Base-by-base conservation (phyloP, 2,329 filamentous ascomycete species). In the Diaporthe velutina region DNA sequence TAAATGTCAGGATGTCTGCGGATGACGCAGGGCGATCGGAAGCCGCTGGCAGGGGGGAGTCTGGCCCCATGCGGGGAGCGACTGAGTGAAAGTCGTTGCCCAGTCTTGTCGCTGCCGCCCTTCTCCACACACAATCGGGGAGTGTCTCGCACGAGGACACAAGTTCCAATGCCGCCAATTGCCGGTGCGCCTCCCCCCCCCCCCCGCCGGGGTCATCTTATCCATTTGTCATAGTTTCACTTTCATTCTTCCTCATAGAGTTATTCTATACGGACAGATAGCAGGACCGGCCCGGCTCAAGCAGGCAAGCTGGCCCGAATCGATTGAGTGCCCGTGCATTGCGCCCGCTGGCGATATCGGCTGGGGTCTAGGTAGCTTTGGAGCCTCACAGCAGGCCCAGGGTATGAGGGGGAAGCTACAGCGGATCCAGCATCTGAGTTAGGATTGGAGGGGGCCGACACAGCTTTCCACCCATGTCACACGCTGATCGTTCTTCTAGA, bases 111-210 rank as follows among this genome's bases (percentile, higher is more conserved):
- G 57, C n/a, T 60, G 57, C 57, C 35, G 57, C 57, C 50, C 50
- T 42, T 38, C 67, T 45, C 68, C 54, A 60, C 68, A 48, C 42
- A 33, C n/a, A n/a, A 35, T 48, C 50, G 48, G 28, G 15, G 17
- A 25, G 7, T 28, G 15, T 33, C 15, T 33, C 48, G 33, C 48
- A 40, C 15, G 42, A 60, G 40, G 38, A 66, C 28, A 35, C 60
- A 28, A n/a, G n/a, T 61, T 40, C 55, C 68, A 48, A 71, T 71
- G 70, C 70, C 70, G 70, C 45, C 55, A 71, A 35, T 71, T 71
- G 70, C 70, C 70, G 70, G 68, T 60, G 54, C 25, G 48, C 54
- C 40, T 38, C 55, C 38, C 4, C 50, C 50, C 22, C n/a, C 28
- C 35, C 42, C 58, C 60, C n/a, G 68, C 17, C 48, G 15, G 28